Conservation (phyloP, 306 rosid genomes). For the Vicia sativa region DNA sequence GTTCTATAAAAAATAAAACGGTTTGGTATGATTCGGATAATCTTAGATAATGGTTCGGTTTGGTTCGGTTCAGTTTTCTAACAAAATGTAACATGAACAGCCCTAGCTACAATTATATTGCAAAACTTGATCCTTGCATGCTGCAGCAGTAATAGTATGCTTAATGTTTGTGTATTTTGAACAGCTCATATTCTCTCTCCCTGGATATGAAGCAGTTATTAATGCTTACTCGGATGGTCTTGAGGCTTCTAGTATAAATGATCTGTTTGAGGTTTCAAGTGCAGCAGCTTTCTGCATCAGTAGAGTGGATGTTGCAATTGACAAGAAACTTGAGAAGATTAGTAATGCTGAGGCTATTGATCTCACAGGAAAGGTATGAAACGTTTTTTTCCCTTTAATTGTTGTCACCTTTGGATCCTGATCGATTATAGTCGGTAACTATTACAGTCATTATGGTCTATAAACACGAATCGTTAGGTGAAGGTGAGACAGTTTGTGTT, state of each 20-base stretch:
- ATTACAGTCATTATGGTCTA: neutral
- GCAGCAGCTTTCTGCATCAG: conserved; percentile 95
- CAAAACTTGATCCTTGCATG: too few relatives aligned
- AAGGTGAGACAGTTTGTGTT: neutral
- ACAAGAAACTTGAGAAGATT: conserved; percentile 73
- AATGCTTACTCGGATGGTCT: conserved; percentile 95
- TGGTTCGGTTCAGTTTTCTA: too few relatives aligned
- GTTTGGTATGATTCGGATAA: too few relatives aligned
- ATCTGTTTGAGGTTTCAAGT: conserved; percentile 82
- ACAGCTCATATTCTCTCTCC: conserved; percentile 86
- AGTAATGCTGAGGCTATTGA: conserved; percentile 82
- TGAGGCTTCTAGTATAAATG: conserved; percentile 68
- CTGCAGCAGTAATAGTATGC: conserved; percentile 3
- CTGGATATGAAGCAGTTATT: conserved; percentile 78
- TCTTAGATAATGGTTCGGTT: too few relatives aligned
- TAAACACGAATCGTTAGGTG: neutral
- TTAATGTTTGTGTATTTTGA: conserved; percentile 24
- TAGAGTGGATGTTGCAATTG: conserved; percentile 75
- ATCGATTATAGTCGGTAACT: neutral
- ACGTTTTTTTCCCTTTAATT: neutral
- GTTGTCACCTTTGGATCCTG: neutral
- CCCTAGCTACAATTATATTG: too few relatives aligned
- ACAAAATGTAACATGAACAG: too few relatives aligned
- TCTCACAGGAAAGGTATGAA: conserved; percentile 76
- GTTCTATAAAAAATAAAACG: too few relatives aligned